A percentile compares a stretch with the other conserved stretches of the same genome.
phyloP scores from a whole-genome alignment of 1,284 basidiomycete species.

The Trichosporon coremiiforme region DNA sequence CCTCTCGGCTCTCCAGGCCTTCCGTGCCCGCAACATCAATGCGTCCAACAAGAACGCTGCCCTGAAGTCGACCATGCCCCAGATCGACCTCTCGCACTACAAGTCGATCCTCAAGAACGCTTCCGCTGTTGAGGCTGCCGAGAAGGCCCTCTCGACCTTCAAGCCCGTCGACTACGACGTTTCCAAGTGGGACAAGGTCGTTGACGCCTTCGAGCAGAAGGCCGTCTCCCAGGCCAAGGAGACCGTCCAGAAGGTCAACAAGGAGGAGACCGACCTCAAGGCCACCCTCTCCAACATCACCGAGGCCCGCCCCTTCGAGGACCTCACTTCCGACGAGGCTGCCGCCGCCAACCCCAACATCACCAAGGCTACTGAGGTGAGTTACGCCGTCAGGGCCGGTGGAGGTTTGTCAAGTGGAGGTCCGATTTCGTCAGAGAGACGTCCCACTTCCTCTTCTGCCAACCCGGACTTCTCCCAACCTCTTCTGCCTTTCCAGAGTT shows the following conservation, averaged over 20 bases:
- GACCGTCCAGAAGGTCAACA: slow-evolving; percentile 86
- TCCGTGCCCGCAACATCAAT: slow-evolving; percentile 92
- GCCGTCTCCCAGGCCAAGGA: slow-evolving; percentile 91
- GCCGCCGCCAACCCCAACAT: slow-evolving; percentile 91
- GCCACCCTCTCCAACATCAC: slow-evolving; percentile 96
- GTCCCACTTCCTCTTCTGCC: not conserved
- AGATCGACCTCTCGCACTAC: slow-evolving; percentile 84
- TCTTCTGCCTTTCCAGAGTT: not conserved
- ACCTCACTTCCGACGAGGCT: slow-evolving; percentile 91
- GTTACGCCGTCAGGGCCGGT: not conserved
- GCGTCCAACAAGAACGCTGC: slow-evolving; percentile 76
- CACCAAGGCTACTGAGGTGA: slow-evolving; percentile 68
- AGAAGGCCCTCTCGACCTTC: slow-evolving; percentile 86
- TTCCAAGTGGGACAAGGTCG: slow-evolving; percentile 85
- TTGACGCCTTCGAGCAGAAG: slow-evolving; percentile 95
- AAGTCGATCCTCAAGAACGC: slow-evolving; percentile 89
- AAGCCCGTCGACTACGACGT: slow-evolving; percentile 98
- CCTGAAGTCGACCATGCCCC: slow-evolving; percentile 67
- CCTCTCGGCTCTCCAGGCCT: slow-evolving; percentile 82
- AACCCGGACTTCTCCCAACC: not conserved
- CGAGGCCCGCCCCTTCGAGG: slow-evolving; percentile 95
- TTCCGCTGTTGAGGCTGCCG: slow-evolving; percentile 85
- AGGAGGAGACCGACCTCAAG: slow-evolving; percentile 90
- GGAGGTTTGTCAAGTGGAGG: not conserved
- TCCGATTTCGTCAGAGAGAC: no score